Evolutionary conservation across 257 asterid species (phyloP).

Genomic region (Solanum chmielewskii): DNA sequence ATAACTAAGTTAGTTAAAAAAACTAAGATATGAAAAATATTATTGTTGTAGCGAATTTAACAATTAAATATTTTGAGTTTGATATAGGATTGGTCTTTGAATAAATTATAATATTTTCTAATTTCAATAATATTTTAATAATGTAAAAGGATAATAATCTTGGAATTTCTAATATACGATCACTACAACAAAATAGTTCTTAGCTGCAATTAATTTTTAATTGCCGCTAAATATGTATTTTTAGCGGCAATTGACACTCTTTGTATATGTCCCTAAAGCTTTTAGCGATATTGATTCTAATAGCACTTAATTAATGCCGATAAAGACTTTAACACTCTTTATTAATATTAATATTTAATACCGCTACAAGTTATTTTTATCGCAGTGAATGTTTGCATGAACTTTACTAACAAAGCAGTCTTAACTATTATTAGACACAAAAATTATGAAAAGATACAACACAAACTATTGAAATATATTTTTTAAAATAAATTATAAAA

Average conservation of each 20-base stretch:
- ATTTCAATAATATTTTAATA: not conserved
- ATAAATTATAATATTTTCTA: not conserved
- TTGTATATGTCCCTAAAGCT: too few relatives aligned
- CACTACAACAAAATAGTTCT: too few relatives aligned
- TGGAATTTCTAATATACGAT: not conserved
- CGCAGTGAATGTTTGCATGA: not conserved
- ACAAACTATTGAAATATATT: too few relatives aligned
- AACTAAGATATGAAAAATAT: not conserved
- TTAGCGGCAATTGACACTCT: too few relatives aligned
- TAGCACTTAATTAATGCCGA: too few relatives aligned
- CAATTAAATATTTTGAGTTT: not conserved
- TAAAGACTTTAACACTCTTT: too few relatives aligned
- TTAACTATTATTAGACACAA: not conserved
- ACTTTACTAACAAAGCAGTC: not conserved
- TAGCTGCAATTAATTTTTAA: too few relatives aligned
- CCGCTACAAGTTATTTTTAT: too few relatives aligned
- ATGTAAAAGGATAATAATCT: not conserved
- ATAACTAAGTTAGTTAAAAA: not conserved
- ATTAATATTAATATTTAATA: too few relatives aligned
- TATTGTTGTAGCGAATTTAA: not conserved
- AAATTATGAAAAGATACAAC: not conserved
- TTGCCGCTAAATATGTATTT: too few relatives aligned
- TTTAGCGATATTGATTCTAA: too few relatives aligned
- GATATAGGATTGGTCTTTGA: not conserved
- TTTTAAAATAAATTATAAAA: too few relatives aligned